Conservation (phyloP, 2,329 filamentous ascomycete species). For the Fusarium nematophilum region DNA sequence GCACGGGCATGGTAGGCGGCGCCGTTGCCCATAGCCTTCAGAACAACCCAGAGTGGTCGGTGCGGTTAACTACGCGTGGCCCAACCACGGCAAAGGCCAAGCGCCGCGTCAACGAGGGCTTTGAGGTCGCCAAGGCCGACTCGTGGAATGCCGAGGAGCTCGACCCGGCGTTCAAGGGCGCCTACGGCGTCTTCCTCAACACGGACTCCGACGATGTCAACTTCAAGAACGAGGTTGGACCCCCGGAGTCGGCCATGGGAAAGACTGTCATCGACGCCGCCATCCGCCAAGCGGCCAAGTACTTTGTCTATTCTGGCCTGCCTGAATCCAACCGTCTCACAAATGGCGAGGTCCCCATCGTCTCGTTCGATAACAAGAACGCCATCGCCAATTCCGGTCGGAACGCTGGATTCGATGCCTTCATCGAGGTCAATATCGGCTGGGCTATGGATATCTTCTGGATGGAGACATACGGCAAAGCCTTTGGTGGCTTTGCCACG, state of each 20-base stretch:
- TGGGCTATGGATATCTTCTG: not conserved
- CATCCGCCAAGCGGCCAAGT: slow-evolving; percentile 37
- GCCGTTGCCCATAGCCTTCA: not conserved
- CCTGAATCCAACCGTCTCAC: slow-evolving; percentile 35
- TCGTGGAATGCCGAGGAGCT: slow-evolving; percentile 5
- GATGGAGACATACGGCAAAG: not conserved
- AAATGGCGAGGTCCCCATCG: slow-evolving; percentile 42
- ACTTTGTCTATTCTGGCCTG: slow-evolving; percentile 44
- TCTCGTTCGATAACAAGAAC: slow-evolving; percentile 7
- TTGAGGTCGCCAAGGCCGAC: slow-evolving; percentile 11
- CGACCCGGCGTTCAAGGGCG: slow-evolving; percentile 17
- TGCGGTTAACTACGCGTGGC: slow-evolving; percentile 4
- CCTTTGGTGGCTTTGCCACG: too few relatives aligned
- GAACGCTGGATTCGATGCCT: not conserved
- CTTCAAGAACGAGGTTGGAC: slow-evolving; percentile 29
- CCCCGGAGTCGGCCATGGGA: slow-evolving; percentile 45
- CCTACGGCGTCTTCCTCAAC: slow-evolving; percentile 31
- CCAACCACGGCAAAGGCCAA: slow-evolving; percentile 1
- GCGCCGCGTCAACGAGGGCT: not conserved
- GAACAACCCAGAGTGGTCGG: not conserved
- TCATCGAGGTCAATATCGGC: not conserved
- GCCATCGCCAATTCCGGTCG: not conserved
- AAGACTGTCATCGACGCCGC: slow-evolving; percentile 43
- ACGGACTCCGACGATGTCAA: slow-evolving; percentile 33
- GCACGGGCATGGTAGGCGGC: not conserved